Evolutionary conservation across 2,329 filamentous ascomycete genomes (phyloP).

Genomic region (Colletotrichum viniferum): DNA sequence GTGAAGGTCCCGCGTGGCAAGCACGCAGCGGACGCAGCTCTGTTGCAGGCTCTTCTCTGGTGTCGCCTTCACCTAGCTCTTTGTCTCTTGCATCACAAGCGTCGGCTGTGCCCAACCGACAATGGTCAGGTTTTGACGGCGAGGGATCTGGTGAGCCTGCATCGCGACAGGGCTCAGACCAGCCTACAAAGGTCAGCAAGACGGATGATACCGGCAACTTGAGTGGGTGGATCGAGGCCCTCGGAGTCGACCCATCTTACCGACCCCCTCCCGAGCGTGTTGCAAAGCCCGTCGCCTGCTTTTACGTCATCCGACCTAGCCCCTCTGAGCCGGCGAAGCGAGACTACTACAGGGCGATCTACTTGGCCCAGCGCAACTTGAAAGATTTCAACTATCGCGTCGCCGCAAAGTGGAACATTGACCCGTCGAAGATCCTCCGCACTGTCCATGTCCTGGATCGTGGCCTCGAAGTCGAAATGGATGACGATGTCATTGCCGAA

Average conservation of each 20-base stretch:
- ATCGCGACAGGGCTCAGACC: constrained; percentile 51
- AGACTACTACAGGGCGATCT: constrained; percentile 82
- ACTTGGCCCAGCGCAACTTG: constrained; percentile 78
- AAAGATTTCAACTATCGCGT: constrained; percentile 76
- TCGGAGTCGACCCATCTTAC: constrained; percentile 88
- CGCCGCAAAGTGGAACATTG: constrained; percentile 80
- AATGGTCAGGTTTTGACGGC: constrained; percentile 65
- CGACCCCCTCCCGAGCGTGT: constrained; percentile 75
- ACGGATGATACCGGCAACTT: constrained; percentile 68
- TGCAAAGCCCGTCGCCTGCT: constrained; percentile 81
- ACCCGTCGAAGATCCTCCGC: constrained; percentile 72
- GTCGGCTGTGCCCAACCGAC: constrained; percentile 38
- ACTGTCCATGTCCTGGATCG: constrained; percentile 75
- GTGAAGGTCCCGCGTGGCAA: constrained; percentile 55
- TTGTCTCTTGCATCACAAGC: constrained; percentile 65
- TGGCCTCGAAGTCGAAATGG: constrained; percentile 83
- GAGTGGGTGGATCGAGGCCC: constrained; percentile 85
- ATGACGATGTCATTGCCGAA: constrained; percentile 86
- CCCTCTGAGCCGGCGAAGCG: constrained; percentile 54
- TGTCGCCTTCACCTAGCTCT: constrained; percentile 71
- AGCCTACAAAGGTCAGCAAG: constrained; percentile 57
- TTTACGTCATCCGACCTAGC: constrained; percentile 73
- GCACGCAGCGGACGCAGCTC: constrained; percentile 60
- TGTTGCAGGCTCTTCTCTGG: constrained; percentile 63
- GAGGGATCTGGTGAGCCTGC: constrained; percentile 52